These are phyloP conservation scores for Ceriops zippeliana DNA, from an alignment of 345 rosid genomes.

Conservation along the genomic window DNA sequence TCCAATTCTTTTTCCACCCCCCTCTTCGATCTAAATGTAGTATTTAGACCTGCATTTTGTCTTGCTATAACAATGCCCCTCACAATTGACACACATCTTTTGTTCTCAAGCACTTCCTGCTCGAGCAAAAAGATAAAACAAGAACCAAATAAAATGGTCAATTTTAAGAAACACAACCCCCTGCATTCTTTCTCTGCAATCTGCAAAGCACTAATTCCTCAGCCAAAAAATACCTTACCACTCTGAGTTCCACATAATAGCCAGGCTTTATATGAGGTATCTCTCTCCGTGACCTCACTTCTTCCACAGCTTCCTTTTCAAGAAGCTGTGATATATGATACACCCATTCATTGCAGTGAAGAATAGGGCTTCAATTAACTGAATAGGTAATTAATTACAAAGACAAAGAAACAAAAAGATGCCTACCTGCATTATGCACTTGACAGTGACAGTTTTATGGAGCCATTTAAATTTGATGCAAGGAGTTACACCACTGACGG, in stretches of 20 bases:
- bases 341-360: background rate
- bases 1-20: conserved; percentile 83
- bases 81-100: conserved; percentile 65
- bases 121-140: conserved; percentile 19
- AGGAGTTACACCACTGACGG: conserved; percentile 38
- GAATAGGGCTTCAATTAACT: background rate
- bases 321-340: conserved; percentile 50
- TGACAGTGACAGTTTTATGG: conserved; percentile 58
- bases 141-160: conserved; percentile 1
- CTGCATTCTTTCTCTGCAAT: no score
- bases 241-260: conserved; percentile 74
- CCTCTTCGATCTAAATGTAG: conserved; percentile 85
- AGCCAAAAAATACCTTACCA: conserved; percentile 37
- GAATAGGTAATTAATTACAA: background rate
- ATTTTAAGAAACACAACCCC: no score
- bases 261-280: conserved; percentile 88
- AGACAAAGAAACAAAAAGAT: background rate
- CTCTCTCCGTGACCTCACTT: conserved; percentile 65
- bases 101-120: conserved; percentile 94
- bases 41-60: conserved; percentile 80
- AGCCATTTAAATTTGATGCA: conserved; percentile 85
- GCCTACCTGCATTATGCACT: conserved; percentile 75
- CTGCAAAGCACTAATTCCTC: no score
- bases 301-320: conserved; percentile 76
- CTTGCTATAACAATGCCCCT: conserved; percentile 91